Evolutionary conservation across 176 grass and related monocot species (phyloP), one percentile per base, ranked within the genome.

Genomic region (Hsuehochloa calcarea): DNA sequence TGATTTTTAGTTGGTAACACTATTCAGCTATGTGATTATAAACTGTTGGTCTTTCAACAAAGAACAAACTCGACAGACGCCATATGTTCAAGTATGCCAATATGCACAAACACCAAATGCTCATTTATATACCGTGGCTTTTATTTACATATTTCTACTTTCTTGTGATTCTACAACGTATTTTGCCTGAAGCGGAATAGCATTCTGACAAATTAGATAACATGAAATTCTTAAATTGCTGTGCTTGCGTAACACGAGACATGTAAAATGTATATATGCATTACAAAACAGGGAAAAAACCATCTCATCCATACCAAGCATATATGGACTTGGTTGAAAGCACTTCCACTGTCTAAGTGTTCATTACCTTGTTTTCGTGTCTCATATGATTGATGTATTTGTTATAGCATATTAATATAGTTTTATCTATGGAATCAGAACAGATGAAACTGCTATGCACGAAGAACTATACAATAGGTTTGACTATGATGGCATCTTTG

Each of bases 391-490:
- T n/a, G n/a, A n/a, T n/a, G n/a, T n/a, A n/a, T n/a, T n/a, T n/a
- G n/a, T n/a, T n/a, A n/a, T n/a, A n/a, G n/a, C n/a, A n/a, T n/a
- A n/a, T n/a, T n/a, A n/a, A n/a, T n/a, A n/a, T n/a, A n/a, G n/a
- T n/a, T n/a, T n/a, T n/a, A n/a, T 98, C 55, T 98, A 95, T 75
- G 95, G 95, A 49, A 70, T 98, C 65, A 85, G 87, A 70, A 95
- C 93, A 10, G 89, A 98, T 85, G 95, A 98, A 86, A 98, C 95
- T 55, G 95, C 90, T 11, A 88, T 98, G 95, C 95, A 95, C 59
- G 91, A 95, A 75, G 95, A 95, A 72, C 82, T 98, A n/a, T 95
- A 82, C 38, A 98, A 98, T 79, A 93, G 93, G 39, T 93, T 98
- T 82, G 95, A 98, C 70, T 98, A 98, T 87, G 93, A 95, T 70